phyloP scores from a whole-genome alignment of 805 yeast species.

The Candida awuae region DNA sequence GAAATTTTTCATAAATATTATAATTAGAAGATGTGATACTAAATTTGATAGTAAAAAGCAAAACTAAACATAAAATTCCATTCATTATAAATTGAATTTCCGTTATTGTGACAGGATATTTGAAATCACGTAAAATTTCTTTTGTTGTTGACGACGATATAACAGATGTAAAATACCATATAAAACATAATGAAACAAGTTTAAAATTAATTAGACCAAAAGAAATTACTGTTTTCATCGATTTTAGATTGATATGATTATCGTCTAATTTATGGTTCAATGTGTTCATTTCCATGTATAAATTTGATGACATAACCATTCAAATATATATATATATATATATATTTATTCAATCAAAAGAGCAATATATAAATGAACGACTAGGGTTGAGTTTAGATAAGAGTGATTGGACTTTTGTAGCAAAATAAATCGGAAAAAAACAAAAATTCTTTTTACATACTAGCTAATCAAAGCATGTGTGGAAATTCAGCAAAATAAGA shows the following conservation, averaged over 20 bases:
- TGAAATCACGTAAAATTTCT: slow-evolving; percentile 57
- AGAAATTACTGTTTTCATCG: neutral
- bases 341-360: slow-evolving; percentile 1
- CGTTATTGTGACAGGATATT: slow-evolving; percentile 82
- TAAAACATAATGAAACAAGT: slow-evolving; percentile 42
- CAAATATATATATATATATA: no score
- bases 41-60: slow-evolving; percentile 20
- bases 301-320: no score
- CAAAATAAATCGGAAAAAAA: no score
- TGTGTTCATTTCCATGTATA: neutral
- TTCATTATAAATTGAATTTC: slow-evolving; percentile 80
- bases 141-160: slow-evolving; percentile 78
- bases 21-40: slow-evolving; percentile 3
- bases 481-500: no score
- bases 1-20: slow-evolving; percentile 29
- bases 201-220: slow-evolving; percentile 25
- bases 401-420: no score
- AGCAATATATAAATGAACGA: slow-evolving; percentile 1
- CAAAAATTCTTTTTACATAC: no score
- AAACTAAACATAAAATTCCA: slow-evolving; percentile 45
- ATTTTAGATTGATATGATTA: no score
- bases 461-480: no score
- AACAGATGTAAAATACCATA: slow-evolving; percentile 79
- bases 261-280: no score
- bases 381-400: no score